phyloP scores from a whole-genome alignment of 1,139 yeast genomes.

The Sugiyamaella paludigena region DNA sequence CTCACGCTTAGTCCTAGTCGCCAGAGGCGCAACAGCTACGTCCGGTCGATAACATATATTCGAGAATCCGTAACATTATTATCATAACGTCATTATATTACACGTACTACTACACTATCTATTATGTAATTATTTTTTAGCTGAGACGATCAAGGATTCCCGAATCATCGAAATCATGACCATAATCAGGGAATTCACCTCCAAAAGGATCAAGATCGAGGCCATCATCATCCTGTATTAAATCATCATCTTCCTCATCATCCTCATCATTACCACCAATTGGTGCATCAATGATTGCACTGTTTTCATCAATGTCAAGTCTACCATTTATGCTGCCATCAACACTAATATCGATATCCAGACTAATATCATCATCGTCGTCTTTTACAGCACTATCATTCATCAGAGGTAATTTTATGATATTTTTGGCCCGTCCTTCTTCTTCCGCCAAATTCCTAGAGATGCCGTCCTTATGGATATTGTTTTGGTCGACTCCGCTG shows the following conservation, averaged over 20 bases:
- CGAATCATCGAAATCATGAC: conserved; percentile 15
- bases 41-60: no score
- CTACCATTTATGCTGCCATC: neutral
- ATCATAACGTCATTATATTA: conserved; percentile 12
- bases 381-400: neutral
- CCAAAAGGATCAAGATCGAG: conserved; percentile 16
- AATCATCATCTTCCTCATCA: conserved; percentile 5
- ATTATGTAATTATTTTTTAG: neutral
- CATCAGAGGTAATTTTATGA: no score
- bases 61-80: neutral
- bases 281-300: conserved; percentile 1
- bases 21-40: no score
- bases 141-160: conserved; percentile 12
- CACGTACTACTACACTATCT: neutral
- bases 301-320: neutral
- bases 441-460: no score
- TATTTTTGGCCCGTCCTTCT: no score
- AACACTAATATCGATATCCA: neutral
- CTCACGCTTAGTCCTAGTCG: no score
- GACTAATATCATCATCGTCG: no score
- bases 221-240: conserved; percentile 9
- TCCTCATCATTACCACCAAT: neutral
- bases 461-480: no score
- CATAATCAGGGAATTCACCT: conserved; percentile 13
- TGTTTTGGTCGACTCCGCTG: no score